These are phyloP conservation scores for Fomitopsis pulvina DNA, from an alignment of 768 basidiomycete genomes.

Conservation along the genomic window DNA sequence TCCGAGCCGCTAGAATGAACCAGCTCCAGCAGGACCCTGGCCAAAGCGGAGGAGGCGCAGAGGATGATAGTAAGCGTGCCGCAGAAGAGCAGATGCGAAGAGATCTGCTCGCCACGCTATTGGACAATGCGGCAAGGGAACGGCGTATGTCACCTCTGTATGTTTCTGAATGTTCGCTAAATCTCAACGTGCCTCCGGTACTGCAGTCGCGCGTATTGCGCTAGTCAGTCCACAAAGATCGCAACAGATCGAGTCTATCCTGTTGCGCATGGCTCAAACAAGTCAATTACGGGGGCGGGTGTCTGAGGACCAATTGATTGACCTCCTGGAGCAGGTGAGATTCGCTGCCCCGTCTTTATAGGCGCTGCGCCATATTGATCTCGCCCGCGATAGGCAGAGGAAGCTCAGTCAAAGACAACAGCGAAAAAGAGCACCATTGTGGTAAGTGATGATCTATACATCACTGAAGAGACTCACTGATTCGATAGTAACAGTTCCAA, in stretches of 20 bases:
- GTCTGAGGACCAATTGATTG: slow-evolving; percentile 76
- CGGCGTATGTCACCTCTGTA: slow-evolving; percentile 43
- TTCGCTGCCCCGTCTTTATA: neutral
- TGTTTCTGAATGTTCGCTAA: neutral
- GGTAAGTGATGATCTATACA: slow-evolving; percentile 15
- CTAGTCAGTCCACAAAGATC: slow-evolving; percentile 82
- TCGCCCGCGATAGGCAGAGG: slow-evolving; percentile 28
- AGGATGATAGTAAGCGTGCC: slow-evolving; percentile 43
- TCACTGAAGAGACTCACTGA: neutral
- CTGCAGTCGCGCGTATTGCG: slow-evolving; percentile 75
- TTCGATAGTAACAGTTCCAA: slow-evolving; percentile 21
- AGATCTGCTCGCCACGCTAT: slow-evolving; percentile 70
- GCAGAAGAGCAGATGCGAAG: slow-evolving; percentile 74
- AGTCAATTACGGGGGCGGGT: slow-evolving; percentile 77
- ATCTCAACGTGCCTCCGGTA: neutral
- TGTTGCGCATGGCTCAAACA: slow-evolving; percentile 76
- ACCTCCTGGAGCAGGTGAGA: slow-evolving; percentile 76
- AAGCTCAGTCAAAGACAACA: slow-evolving; percentile 33
- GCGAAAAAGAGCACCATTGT: slow-evolving; percentile 36
- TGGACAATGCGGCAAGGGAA: slow-evolving; percentile 76
- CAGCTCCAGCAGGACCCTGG: slow-evolving; percentile 28
- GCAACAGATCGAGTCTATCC: slow-evolving; percentile 69
- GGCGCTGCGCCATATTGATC: neutral
- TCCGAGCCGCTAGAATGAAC: slow-evolving; percentile 36
- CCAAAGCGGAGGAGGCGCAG: slow-evolving; percentile 27